Evolutionary conservation across 139 green algal genomes (phyloP), one percentile per base, ranked within the genome.

Genomic region (Closterium sp.): DNA sequence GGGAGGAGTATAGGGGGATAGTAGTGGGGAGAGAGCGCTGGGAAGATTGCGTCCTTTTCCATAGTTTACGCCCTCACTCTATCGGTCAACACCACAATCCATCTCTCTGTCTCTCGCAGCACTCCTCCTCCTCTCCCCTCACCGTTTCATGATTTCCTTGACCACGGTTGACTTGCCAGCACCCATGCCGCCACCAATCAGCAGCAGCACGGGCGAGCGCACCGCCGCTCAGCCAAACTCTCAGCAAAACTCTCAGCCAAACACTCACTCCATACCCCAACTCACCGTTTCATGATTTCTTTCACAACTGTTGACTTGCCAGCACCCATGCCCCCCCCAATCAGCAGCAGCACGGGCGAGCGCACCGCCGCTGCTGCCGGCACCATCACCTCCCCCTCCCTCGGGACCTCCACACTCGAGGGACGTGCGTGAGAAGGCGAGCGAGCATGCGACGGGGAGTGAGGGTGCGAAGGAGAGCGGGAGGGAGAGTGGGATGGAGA

Each of bases 241-340:
- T 13, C 85, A 38, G 29, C 4, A 4, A 31, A 5, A 38, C 85
- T 4, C 29, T 13, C 85, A 88, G 5, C 1, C 31, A 70, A 13
- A 24, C 86, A 89, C 1, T 31, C 86, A 89, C 86, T 7, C 17
- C 84, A 24, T 24, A 62, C 31, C 19, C 84, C 31, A 31, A 5
- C 86, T 19, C 4, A 62, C 31, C 45, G 38, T 30, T 42, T 92
- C 31, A 92, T 88, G 21, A 93, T 89, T 86, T 91, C 91, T 6
- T 88, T 31, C 2, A 88, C 91, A 6, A 92, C 91, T 0, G 91
- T 94, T n/a, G 62, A 90, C 91, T 92, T 94, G 34, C 91, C 91
- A 11, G 91, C 91, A 28, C 91, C 91, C 91, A 94, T 94, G 38
- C 91, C 91, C 28, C 91, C 91, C 1, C 88, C 91, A 28, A 94